phyloP scores from a whole-genome alignment of 176 grass and related monocot species.

The Aegilops umbellulata region DNA sequence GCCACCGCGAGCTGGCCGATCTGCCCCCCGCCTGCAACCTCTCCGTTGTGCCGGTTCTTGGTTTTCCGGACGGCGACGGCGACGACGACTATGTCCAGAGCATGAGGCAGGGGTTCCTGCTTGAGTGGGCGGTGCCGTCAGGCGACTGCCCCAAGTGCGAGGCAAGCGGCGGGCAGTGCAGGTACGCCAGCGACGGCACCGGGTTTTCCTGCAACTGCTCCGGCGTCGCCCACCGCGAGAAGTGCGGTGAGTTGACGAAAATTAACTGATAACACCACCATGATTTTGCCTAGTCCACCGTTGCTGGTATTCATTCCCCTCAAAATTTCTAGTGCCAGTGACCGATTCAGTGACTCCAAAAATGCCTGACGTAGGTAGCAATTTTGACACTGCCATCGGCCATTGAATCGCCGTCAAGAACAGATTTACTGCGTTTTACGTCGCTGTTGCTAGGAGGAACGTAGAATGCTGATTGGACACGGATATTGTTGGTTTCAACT shows the following conservation, averaged over 20 bases:
- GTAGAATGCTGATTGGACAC: neutral
- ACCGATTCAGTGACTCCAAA: neutral
- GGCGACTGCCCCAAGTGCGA: conserved; percentile 25
- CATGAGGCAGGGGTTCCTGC: conserved; percentile 28
- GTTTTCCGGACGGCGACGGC: neutral
- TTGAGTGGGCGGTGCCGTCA: neutral
- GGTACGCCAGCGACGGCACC: neutral
- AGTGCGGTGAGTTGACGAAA: conserved; percentile 30
- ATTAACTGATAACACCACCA: neutral
- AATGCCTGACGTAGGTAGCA: neutral
- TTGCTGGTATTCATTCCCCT: neutral
- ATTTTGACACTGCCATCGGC: neutral
- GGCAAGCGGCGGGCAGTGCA: conserved; percentile 30
- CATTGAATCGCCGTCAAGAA: neutral
- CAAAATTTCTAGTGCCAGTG: neutral
- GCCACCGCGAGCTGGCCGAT: accelerated
- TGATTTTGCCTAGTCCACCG: neutral
- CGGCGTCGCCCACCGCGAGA: neutral
- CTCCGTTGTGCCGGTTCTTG: neutral
- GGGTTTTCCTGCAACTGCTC: conserved; percentile 14
- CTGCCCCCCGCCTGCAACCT: neutral
- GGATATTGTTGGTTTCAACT: neutral
- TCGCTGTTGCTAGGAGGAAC: neutral
- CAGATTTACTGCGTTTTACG: neutral
- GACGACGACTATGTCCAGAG: neutral